phyloP scores from a whole-genome alignment of 1,284 basidiomycete species.

The Abortiporus biennis region DNA sequence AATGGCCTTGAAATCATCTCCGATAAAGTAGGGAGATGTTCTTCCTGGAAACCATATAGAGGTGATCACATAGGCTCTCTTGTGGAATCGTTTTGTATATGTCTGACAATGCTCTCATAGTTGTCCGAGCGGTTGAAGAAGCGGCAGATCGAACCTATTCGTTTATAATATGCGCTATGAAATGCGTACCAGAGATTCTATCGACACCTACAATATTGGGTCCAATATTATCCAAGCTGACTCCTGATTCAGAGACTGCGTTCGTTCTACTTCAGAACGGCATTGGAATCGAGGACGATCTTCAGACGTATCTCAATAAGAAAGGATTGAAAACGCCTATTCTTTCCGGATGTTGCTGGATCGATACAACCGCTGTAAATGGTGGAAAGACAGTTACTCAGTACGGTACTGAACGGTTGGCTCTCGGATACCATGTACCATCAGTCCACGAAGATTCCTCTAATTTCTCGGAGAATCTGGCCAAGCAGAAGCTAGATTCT shows the following conservation, averaged over 20 bases:
- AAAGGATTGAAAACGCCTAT: constrained; percentile 16
- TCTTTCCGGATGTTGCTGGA: constrained; percentile 33
- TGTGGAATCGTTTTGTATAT: neutral
- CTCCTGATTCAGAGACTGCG: constrained; percentile 10
- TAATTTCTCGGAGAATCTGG: constrained; percentile 15
- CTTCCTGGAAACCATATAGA: constrained; percentile 28
- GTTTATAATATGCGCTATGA: constrained; percentile 28
- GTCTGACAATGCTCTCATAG: constrained; percentile 14
- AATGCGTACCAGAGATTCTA: constrained; percentile 28
- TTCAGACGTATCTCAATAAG: constrained; percentile 20
- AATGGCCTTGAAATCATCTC: constrained; percentile 27
- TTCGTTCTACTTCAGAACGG: constrained; percentile 35
- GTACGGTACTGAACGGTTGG: constrained; percentile 26
- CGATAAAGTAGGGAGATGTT: constrained; percentile 20
- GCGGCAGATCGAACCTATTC: constrained; percentile 28
- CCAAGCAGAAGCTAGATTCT: constrained; percentile 18
- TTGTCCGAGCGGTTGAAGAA: constrained; percentile 24
- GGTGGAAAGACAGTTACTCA: constrained; percentile 25
- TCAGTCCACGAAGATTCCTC: neutral
- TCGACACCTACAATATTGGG: constrained; percentile 24
- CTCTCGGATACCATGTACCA: constrained; percentile 27
- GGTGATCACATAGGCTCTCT: constrained; percentile 15
- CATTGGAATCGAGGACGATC: constrained; percentile 32
- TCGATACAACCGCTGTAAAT: constrained; percentile 30
- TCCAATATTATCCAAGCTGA: constrained; percentile 20